Percentiles rank a stretch among this genome's conserved stretches.
These are phyloP conservation scores for Fimicolochytrium jonesii DNA, from an alignment of 192 early-diverging fungal genomes.

Conservation along the genomic window DNA sequence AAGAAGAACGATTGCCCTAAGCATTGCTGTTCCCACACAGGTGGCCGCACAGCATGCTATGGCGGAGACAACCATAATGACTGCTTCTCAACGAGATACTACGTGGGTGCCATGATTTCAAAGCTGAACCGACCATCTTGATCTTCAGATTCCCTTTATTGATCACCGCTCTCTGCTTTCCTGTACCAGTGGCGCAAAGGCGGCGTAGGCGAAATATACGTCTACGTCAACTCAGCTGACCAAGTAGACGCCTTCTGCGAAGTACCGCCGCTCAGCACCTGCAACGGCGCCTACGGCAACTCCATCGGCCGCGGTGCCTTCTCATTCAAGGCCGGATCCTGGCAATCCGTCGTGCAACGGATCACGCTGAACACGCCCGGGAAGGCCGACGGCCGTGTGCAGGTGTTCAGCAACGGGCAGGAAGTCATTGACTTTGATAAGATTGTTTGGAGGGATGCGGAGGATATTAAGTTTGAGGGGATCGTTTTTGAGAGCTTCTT, in stretches of 20 bases:
- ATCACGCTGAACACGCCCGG: slow-evolving; percentile 29
- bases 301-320: slow-evolving; percentile 50
- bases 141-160: no score
- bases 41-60: slow-evolving; percentile 35
- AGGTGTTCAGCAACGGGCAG: slow-evolving; percentile 12
- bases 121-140: no score
- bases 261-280: slow-evolving; percentile 39
- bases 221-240: slow-evolving; percentile 24
- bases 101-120: slow-evolving; percentile 13
- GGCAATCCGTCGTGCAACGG: slow-evolving; percentile 40
- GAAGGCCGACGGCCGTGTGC: slow-evolving; percentile 21
- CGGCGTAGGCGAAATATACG: slow-evolving; percentile 48
- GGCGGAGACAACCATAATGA: slow-evolving; percentile 45
- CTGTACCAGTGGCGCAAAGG: slow-evolving; percentile 39
- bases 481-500: slow-evolving; percentile 40
- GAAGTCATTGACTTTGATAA: slow-evolving; percentile 13
- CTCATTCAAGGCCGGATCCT: slow-evolving; percentile 36
- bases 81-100: slow-evolving; percentile 53
- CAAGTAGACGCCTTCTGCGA: slow-evolving; percentile 18
- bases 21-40: no score
- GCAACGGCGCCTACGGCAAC: slow-evolving; percentile 45
- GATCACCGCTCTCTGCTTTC: no score
- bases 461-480: slow-evolving; percentile 16
- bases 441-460: slow-evolving; percentile 1
- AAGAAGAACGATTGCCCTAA: no score